These are phyloP conservation scores for Lachancea dasiensis DNA, from an alignment of 805 yeast species.

Conservation along the genomic window DNA sequence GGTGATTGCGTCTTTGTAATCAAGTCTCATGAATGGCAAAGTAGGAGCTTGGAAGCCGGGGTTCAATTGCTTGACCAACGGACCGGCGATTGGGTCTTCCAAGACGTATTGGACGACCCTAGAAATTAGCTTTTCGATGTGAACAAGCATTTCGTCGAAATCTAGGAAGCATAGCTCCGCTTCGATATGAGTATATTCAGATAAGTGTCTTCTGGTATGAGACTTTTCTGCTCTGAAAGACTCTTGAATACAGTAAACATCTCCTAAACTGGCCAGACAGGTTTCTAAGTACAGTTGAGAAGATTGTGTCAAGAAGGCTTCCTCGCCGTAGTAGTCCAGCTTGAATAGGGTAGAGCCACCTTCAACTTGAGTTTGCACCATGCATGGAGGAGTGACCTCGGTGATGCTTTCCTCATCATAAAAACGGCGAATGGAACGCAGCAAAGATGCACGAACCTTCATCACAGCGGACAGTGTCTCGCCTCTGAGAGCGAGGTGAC, in stretches of 20 bases:
- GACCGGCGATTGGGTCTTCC: slow-evolving; percentile 90
- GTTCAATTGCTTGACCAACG: slow-evolving; percentile 84
- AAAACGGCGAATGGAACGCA: slow-evolving; percentile 69
- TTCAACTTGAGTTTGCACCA: slow-evolving; percentile 99
- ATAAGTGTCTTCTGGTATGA: slow-evolving; percentile 95
- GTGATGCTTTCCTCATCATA: slow-evolving; percentile 66
- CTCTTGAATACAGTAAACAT: slow-evolving; percentile 95
- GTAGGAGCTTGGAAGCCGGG: slow-evolving; percentile 81
- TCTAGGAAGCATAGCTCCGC: slow-evolving; percentile 83
- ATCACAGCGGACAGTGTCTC: slow-evolving; percentile 87
- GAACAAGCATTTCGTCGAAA: slow-evolving; percentile 80
- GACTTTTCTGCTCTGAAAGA: slow-evolving; percentile 99
- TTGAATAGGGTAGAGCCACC: slow-evolving; percentile 96
- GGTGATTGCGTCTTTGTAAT: slow-evolving; percentile 81
- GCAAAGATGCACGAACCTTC: slow-evolving; percentile 84
- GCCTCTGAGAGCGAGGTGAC: slow-evolving; percentile 95
- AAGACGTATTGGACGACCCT: slow-evolving; percentile 66
- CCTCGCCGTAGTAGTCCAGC: slow-evolving; percentile 93
- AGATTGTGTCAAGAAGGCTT: slow-evolving; percentile 93
- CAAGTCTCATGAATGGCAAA: slow-evolving; percentile 85
- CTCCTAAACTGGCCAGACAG: slow-evolving; percentile 92
- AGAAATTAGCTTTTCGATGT: slow-evolving; percentile 75
- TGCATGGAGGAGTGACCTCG: slow-evolving; percentile 98
- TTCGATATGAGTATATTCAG: slow-evolving; percentile 96
- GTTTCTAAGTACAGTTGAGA: slow-evolving; percentile 97